These are phyloP conservation scores for Epithemia pelagica DNA, from an alignment of 108 stramenopile genomes.

Conservation along the genomic window DNA sequence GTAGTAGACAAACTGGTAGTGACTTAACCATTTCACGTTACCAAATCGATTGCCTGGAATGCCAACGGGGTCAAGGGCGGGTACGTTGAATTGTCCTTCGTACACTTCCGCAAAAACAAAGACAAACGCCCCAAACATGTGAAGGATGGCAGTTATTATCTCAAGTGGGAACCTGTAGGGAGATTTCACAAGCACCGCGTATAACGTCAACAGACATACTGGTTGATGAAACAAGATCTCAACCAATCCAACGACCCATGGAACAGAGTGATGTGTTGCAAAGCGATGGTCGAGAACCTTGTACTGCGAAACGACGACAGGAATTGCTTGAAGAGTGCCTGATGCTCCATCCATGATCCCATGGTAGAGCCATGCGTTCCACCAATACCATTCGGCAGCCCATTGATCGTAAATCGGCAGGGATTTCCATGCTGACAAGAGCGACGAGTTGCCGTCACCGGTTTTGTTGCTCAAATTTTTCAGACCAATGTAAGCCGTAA, in stretches of 20 bases:
- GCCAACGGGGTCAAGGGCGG: slow-evolving; percentile 18
- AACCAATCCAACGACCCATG: slow-evolving; percentile 5
- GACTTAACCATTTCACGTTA: slow-evolving; percentile 6
- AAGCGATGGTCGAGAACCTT: slow-evolving; percentile 14
- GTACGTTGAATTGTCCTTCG: slow-evolving; percentile 17
- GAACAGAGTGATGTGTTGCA: slow-evolving; percentile 4
- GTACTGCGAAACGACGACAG: slow-evolving; percentile 13
- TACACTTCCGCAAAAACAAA: slow-evolving; percentile 15
- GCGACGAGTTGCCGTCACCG: neutral
- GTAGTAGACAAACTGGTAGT: slow-evolving; percentile 15
- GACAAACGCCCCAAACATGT: slow-evolving; percentile 15
- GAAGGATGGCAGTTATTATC: slow-evolving; percentile 9
- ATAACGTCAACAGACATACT: slow-evolving; percentile 12
- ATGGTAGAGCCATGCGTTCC: slow-evolving; percentile 17
- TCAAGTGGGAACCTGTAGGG: slow-evolving; percentile 9
- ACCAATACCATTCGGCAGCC: slow-evolving; percentile 16
- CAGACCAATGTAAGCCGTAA: slow-evolving; percentile 1
- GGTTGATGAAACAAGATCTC: slow-evolving; percentile 9
- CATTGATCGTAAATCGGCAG: slow-evolving; percentile 8
- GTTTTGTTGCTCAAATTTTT: neutral
- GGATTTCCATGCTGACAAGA: neutral
- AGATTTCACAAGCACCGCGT: neutral
- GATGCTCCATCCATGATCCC: slow-evolving; percentile 15
- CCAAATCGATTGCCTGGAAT: slow-evolving; percentile 7
- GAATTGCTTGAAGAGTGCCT: slow-evolving; percentile 9